A percentile compares a stretch with the other conserved stretches of the same genome.
Evolutionary conservation across 371 early-diverging fungal species (phyloP).

Genomic region (Haplosporangium sp.): DNA sequence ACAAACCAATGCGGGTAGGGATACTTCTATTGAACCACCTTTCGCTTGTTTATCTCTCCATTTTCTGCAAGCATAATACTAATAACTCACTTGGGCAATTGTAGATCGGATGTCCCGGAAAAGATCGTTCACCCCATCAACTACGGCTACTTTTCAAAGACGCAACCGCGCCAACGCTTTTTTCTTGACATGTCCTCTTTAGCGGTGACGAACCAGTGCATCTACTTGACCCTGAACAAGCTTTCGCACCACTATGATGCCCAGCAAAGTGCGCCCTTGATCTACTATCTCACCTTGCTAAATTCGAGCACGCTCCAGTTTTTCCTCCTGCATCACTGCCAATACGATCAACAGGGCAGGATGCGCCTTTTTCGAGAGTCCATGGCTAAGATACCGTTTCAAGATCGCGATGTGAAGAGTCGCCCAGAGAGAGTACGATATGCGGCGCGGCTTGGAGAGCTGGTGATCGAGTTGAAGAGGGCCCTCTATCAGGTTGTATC

Average conservation of each 20-base stretch:
- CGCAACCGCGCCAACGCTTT: slow-evolving; percentile 70
- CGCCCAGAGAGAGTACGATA: slow-evolving; percentile 24
- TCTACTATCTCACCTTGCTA: slow-evolving; percentile 65
- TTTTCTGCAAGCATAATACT: neutral
- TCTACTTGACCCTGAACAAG: slow-evolving; percentile 64
- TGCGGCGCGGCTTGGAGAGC: slow-evolving; percentile 32
- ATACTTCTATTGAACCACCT: neutral
- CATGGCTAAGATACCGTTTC: slow-evolving; percentile 73
- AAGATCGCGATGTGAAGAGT: slow-evolving; percentile 54
- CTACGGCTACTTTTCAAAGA: slow-evolving; percentile 71
- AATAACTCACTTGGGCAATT: neutral
- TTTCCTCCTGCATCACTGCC: slow-evolving; percentile 63
- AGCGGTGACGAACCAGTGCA: slow-evolving; percentile 70
- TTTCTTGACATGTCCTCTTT: slow-evolving; percentile 59
- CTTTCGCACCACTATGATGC: slow-evolving; percentile 18
- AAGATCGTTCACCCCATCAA: slow-evolving; percentile 76
- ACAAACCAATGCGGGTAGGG: slow-evolving; percentile 66
- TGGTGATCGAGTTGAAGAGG: slow-evolving; percentile 43
- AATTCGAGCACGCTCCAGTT: slow-evolving; percentile 69
- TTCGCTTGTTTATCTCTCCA: neutral
- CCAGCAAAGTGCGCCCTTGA: slow-evolving; percentile 27
- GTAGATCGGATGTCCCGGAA: slow-evolving; percentile 57
- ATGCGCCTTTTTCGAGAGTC: slow-evolving; percentile 71
- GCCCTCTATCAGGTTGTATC: slow-evolving; percentile 29
- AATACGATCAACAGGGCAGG: slow-evolving; percentile 72